phyloP scores from a whole-genome alignment of 306 rosid genomes.

The Geum urbanum region DNA sequence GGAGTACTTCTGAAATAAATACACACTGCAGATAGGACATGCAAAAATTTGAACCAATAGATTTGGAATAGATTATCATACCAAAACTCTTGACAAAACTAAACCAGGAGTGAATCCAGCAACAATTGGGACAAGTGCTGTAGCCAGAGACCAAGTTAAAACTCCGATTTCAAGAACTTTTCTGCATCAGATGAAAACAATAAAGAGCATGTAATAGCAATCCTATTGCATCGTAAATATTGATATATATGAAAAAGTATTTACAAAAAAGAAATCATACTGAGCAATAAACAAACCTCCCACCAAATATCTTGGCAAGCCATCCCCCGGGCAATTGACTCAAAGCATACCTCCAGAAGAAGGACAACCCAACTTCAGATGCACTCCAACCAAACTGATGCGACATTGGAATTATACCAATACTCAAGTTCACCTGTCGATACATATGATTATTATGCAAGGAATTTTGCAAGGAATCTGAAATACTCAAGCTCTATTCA shows the following conservation, averaged over 20 bases:
- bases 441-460: no score
- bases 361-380: constrained; percentile 85
- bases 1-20: constrained; percentile 3
- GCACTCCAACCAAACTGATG: constrained; percentile 96
- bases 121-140: constrained; percentile 72
- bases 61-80: constrained; percentile 30
- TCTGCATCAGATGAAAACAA: constrained; percentile 45
- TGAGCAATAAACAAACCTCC: constrained; percentile 58
- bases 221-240: not conserved
- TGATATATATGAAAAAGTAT: not conserved
- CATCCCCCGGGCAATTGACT: constrained; percentile 98
- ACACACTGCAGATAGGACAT: not conserved
- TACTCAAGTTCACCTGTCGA: constrained; percentile 89
- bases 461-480: no score
- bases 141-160: constrained; percentile 80
- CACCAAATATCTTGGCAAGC: constrained; percentile 93
- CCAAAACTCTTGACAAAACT: constrained; percentile 77
- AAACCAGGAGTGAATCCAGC: constrained; percentile 90
- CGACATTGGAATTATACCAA: constrained; percentile 93
- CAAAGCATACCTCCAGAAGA: constrained; percentile 98
- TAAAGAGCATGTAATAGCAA: constrained; percentile 4
- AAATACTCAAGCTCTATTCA: no score
- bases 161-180: constrained; percentile 82
- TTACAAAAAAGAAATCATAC: no score
- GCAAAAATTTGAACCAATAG: not conserved